These are phyloP conservation scores for Neurospora terricola DNA, from an alignment of 495 filamentous ascomycete genomes.

Conservation along the genomic window DNA sequence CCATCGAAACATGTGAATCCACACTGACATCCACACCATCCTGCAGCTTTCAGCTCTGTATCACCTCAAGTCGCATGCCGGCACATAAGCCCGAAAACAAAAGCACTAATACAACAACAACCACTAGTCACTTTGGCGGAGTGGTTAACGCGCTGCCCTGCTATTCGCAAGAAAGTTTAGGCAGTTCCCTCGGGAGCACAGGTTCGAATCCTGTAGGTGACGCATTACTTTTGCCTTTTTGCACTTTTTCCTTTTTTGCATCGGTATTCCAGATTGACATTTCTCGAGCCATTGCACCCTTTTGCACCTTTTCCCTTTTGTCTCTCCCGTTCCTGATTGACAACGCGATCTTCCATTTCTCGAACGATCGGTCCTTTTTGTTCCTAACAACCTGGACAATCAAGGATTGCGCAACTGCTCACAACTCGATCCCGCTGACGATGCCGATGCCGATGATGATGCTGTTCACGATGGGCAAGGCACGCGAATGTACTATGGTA, in stretches of 20 bases:
- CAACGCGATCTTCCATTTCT: not conserved
- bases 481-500: not conserved
- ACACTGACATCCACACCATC: not conserved
- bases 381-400: too few relatives aligned
- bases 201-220: constrained; percentile 7
- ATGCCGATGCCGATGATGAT: not conserved
- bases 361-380: not conserved
- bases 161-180: constrained; percentile 5
- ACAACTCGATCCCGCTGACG: not conserved
- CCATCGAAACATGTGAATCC: not conserved
- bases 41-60: not conserved
- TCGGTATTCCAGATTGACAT: too few relatives aligned
- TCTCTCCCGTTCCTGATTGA: too few relatives aligned
- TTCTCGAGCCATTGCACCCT: too few relatives aligned
- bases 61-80: not conserved
- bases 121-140: constrained; percentile 6
- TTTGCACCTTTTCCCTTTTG: not conserved
- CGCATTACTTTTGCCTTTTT: too few relatives aligned
- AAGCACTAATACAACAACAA: not conserved
- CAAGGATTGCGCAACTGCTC: too few relatives aligned
- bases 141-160: constrained; percentile 11
- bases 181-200: constrained; percentile 1
- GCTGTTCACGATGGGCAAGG: not conserved
- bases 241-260: not conserved
- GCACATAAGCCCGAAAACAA: not conserved